These are phyloP conservation scores for Ramaria rubella DNA, from an alignment of 768 basidiomycete species.

Conservation along the genomic window DNA sequence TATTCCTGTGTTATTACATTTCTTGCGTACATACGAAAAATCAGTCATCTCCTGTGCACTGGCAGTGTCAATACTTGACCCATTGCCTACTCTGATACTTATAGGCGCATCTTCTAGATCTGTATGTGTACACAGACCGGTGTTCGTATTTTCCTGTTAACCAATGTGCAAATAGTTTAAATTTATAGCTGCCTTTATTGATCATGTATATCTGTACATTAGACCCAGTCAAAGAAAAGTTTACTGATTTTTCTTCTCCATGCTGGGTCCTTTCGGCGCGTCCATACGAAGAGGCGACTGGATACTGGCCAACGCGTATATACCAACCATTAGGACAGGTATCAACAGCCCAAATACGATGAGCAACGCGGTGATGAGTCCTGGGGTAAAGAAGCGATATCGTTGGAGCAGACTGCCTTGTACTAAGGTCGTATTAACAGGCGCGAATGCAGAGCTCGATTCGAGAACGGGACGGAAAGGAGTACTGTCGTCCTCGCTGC, in stretches of 20 bases:
- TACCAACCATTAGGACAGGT: constrained; percentile 57
- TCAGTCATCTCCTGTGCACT: too few relatives aligned
- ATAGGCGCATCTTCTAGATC: too few relatives aligned
- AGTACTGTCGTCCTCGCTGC: constrained; percentile 12
- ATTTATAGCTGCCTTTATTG: too few relatives aligned
- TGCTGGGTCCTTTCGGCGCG: constrained; percentile 58
- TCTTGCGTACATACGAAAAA: too few relatives aligned
- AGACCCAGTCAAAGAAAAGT: background rate
- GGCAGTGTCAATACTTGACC: too few relatives aligned
- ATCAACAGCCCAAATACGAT: constrained; percentile 60
- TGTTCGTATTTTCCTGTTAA: too few relatives aligned
- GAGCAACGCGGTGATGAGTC: constrained; percentile 59
- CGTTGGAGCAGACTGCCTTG: constrained; percentile 58
- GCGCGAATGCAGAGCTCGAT: constrained; percentile 27
- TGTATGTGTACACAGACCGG: too few relatives aligned
- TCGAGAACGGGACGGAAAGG: background rate
- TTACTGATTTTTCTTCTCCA: constrained; percentile 74
- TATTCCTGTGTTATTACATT: too few relatives aligned
- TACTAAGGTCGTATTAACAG: constrained; percentile 33
- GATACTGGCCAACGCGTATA: constrained; percentile 64
- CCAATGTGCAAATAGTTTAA: too few relatives aligned
- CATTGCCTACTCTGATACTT: too few relatives aligned
- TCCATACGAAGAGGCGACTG: constrained; percentile 62
- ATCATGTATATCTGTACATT: background rate
- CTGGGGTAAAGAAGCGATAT: constrained; percentile 75